phyloP scores from a whole-genome alignment of 2,329 filamentous ascomycete species.

The Sporothrix mexicana region DNA sequence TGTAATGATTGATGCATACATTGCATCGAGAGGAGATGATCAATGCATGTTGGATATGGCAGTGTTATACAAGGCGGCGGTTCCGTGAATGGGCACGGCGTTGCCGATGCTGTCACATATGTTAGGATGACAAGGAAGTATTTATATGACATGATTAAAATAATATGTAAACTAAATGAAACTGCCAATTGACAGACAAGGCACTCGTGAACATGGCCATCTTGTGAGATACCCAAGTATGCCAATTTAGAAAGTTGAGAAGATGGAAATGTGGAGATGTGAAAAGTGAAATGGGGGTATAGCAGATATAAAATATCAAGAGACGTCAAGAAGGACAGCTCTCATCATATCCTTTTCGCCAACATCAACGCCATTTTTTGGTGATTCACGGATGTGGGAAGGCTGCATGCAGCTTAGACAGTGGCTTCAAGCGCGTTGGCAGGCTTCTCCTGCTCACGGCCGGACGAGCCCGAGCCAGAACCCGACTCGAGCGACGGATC shows the following conservation, averaged over 20 bases:
- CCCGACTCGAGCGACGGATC: slow-evolving; percentile 58
- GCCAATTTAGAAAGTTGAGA: not conserved
- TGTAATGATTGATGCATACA: no score
- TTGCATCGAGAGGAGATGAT: not conserved
- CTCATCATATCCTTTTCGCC: not conserved
- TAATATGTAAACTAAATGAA: not conserved
- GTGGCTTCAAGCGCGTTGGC: not conserved
- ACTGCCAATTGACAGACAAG: not conserved
- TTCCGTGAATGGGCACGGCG: not conserved
- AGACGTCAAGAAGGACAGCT: not conserved
- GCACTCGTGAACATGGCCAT: not conserved
- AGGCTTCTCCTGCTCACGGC: slow-evolving; percentile 50
- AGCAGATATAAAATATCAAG: not conserved
- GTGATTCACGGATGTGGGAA: not conserved
- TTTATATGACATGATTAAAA: not conserved
- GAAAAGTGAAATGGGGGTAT: slow-evolving; percentile 4
- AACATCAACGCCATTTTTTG: not conserved
- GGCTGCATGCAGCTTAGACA: not conserved
- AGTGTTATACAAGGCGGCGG: not conserved
- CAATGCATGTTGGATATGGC: not conserved
- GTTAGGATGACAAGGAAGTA: not conserved
- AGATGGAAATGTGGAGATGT: not conserved
- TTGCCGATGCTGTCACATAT: not conserved
- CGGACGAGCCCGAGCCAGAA: slow-evolving; percentile 43
- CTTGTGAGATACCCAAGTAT: not conserved